phyloP scores from a whole-genome alignment of 768 basidiomycete species.

The Amanita pseudoporphyria region DNA sequence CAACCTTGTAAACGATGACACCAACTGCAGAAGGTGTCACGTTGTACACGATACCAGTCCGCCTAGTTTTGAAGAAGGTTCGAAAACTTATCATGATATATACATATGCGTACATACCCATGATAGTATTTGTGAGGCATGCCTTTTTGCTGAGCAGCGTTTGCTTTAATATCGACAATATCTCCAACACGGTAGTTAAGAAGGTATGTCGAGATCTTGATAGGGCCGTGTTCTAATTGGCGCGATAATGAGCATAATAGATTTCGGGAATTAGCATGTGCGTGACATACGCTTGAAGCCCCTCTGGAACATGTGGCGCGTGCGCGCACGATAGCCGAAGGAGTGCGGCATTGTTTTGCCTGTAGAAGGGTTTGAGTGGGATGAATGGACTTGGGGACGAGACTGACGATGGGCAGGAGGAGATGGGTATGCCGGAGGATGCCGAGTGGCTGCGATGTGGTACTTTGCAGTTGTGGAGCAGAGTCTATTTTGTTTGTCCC shows the following conservation, averaged over 20 bases:
- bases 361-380: slow-evolving; percentile 5
- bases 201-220: slow-evolving; percentile 89
- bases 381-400: slow-evolving; percentile 4
- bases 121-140: slow-evolving; percentile 99
- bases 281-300: slow-evolving; percentile 82
- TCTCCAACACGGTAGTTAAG: slow-evolving; percentile 92
- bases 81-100: neutral
- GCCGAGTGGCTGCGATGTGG: slow-evolving; percentile 51
- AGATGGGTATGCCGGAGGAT: slow-evolving; percentile 30
- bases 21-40: slow-evolving; percentile 92
- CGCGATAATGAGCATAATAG: slow-evolving; percentile 8
- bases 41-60: slow-evolving; percentile 98
- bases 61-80: slow-evolving; percentile 35
- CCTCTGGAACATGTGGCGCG: slow-evolving; percentile 99
- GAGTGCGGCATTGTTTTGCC: slow-evolving; percentile 94
- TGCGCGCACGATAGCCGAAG: slow-evolving; percentile 99
- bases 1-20: slow-evolving; percentile 96
- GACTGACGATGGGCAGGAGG: slow-evolving; percentile 43
- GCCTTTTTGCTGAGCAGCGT: slow-evolving; percentile 98
- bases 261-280: slow-evolving; percentile 8
- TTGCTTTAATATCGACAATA: slow-evolving; percentile 99
- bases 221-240: slow-evolving; percentile 71
- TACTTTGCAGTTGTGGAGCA: slow-evolving; percentile 57
- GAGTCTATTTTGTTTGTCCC: slow-evolving; percentile 29
- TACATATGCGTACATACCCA: slow-evolving; percentile 48